These are phyloP conservation scores for Larix sibirica DNA, from an alignment of 83 land plant genomes.

Conservation along the genomic window DNA sequence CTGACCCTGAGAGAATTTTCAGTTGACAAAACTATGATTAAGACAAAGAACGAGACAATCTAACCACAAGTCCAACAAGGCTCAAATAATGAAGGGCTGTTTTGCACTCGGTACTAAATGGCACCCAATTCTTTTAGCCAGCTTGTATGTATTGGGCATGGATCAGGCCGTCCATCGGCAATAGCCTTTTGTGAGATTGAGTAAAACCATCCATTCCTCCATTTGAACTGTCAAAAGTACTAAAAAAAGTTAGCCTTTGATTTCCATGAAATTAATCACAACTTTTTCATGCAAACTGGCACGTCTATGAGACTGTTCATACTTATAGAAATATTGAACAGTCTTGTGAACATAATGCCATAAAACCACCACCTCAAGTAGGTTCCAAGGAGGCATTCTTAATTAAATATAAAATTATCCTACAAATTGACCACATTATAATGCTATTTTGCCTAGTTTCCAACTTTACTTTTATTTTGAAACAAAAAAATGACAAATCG, in stretches of 20 bases:
- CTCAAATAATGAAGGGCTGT: too few relatives aligned
- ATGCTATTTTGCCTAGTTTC: too few relatives aligned
- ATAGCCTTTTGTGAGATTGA: slow-evolving; percentile 70
- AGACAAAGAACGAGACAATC: too few relatives aligned
- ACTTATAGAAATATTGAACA: background rate
- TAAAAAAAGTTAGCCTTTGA: background rate
- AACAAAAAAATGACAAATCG: too few relatives aligned
- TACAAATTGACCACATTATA: too few relatives aligned
- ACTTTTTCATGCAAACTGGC: background rate
- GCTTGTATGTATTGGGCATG: slow-evolving; percentile 92
- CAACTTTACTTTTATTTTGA: too few relatives aligned
- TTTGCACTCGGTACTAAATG: slow-evolving; percentile 25
- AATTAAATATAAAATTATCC: too few relatives aligned
- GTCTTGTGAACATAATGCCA: background rate
- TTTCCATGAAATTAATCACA: background rate
- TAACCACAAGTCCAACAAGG: too few relatives aligned
- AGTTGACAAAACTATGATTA: too few relatives aligned
- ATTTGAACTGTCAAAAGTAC: slow-evolving; percentile 70
- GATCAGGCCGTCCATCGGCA: slow-evolving; percentile 73
- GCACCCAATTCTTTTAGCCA: slow-evolving; percentile 87
- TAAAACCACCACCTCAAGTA: background rate
- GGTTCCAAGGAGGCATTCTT: background rate
- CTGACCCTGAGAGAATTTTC: too few relatives aligned
- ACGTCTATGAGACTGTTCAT: background rate
- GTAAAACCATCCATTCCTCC: slow-evolving; percentile 99